Percentiles rank a stretch among this genome's conserved stretches.
phyloP scores from a whole-genome alignment of 2,329 filamentous ascomycete genomes.

The Rhynchosporium agropyri region DNA sequence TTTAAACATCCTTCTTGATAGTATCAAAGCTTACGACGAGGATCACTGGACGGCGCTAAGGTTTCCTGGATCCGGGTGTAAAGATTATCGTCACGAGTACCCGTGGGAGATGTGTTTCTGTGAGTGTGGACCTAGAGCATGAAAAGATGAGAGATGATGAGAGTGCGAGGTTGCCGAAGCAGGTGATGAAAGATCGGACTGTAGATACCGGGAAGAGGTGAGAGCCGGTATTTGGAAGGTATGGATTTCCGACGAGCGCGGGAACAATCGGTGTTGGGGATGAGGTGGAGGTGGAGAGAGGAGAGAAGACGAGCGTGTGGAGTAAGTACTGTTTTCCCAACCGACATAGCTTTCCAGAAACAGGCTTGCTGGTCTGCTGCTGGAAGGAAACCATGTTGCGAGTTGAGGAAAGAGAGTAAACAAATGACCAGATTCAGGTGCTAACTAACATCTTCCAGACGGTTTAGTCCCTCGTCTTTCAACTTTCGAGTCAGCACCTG shows the following conservation, averaged over 20 bases:
- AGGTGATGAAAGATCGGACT: conserved; percentile 69
- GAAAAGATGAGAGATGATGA: conserved; percentile 61
- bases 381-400: no score
- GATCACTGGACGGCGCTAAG: conserved; percentile 70
- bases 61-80: conserved; percentile 42
- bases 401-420: no score
- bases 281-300: conserved; percentile 48
- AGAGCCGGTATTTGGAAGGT: conserved; percentile 71
- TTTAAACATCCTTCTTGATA: conserved; percentile 70
- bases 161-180: conserved; percentile 65
- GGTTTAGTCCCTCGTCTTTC: conserved; percentile 18
- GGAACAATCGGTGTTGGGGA: conserved; percentile 49
- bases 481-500: conserved; percentile 13
- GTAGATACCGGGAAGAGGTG: conserved; percentile 68
- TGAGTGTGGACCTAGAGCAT: conserved; percentile 71
- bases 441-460: conserved; percentile 11
- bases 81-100: conserved; percentile 64
- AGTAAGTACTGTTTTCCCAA: conserved; percentile 45
- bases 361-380: no score
- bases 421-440: not conserved
- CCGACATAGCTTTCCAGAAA: not conserved
- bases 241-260: conserved; percentile 57
- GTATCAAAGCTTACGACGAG: conserved; percentile 64
- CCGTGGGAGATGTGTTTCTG: conserved; percentile 66
- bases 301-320: conserved; percentile 47